Percentiles rank a stretch among this genome's conserved stretches.
Conservation (phyloP, 2,329 filamentous ascomycete genomes). For the Cercospora sojina region DNA sequence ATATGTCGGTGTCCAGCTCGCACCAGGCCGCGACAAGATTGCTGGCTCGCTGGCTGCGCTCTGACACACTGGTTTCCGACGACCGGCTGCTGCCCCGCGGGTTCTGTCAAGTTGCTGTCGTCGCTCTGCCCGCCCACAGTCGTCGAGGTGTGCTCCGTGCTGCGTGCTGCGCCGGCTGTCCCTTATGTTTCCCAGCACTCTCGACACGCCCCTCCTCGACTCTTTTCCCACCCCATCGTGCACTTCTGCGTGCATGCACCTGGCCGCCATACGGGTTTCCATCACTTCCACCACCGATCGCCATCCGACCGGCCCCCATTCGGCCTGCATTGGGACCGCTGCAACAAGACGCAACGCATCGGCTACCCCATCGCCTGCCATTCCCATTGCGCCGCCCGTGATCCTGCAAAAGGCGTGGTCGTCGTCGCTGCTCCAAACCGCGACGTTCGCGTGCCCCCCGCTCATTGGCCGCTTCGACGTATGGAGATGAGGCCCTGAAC, state of each 20-base stretch:
- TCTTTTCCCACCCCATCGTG: constrained; percentile 18
- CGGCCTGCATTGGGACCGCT: not conserved
- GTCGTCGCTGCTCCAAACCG: constrained; percentile 11
- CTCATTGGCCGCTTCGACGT: constrained; percentile 16
- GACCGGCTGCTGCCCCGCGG: constrained; percentile 9
- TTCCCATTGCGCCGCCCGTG: not conserved
- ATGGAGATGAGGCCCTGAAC: constrained; percentile 11
- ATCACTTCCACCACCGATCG: constrained; percentile 9
- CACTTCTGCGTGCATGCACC: not conserved
- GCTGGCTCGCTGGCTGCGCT: not conserved
- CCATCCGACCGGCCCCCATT: constrained; percentile 2
- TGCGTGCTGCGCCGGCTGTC: constrained; percentile 15
- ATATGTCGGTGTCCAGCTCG: not conserved
- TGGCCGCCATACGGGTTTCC: constrained; percentile 4
- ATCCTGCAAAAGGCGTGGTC: not conserved
- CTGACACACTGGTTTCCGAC: constrained; percentile 8
- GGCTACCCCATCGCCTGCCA: not conserved
- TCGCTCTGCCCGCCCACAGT: not conserved
- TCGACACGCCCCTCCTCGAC: constrained; percentile 14
- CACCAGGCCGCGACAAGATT: constrained; percentile 1
- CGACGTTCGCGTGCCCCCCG: constrained; percentile 11
- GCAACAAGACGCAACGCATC: not conserved
- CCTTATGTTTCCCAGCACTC: not conserved
- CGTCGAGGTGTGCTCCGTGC: not conserved
- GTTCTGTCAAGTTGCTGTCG: not conserved